phyloP scores from a whole-genome alignment of 192 early-diverging fungal genomes.

The Linnemannia schmuckeri region DNA sequence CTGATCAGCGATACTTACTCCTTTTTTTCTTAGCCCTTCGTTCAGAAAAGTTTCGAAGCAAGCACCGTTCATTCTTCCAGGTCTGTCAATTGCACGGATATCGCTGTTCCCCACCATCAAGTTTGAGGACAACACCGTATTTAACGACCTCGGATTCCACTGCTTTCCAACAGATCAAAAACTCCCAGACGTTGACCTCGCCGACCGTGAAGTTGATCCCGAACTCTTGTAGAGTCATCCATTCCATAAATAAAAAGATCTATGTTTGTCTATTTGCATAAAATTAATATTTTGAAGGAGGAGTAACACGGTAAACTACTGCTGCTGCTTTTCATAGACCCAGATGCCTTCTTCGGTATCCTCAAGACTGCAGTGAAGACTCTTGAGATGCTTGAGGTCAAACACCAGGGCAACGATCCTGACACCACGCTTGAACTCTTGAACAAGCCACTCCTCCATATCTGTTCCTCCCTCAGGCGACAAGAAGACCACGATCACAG shows the following conservation, averaged over 20 bases:
- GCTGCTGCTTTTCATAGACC: constrained; percentile 56
- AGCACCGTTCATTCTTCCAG: constrained; percentile 45
- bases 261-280: background rate
- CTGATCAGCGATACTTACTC: background rate
- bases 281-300: background rate
- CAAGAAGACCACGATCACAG: constrained; percentile 64
- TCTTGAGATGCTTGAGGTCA: constrained; percentile 64
- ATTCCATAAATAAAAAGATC: background rate
- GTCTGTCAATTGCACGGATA: constrained; percentile 30
- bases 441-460: constrained; percentile 59
- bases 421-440: constrained; percentile 59
- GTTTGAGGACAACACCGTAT: constrained; percentile 51
- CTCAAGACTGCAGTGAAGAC: constrained; percentile 45
- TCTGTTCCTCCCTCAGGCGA: constrained; percentile 63
- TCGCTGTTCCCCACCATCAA: constrained; percentile 21
- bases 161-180: constrained; percentile 15
- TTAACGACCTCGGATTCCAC: constrained; percentile 49
- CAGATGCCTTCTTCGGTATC: constrained; percentile 65
- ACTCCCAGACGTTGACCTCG: constrained; percentile 24
- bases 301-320: background rate
- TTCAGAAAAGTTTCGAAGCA: constrained; percentile 41
- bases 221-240: constrained; percentile 22
- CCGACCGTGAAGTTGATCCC: constrained; percentile 31
- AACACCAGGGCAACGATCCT: constrained; percentile 67
- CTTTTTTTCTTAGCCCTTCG: constrained; percentile 20